Conservation (phyloP, 768 basidiomycete genomes). For the Agrocybe chaxingu region DNA sequence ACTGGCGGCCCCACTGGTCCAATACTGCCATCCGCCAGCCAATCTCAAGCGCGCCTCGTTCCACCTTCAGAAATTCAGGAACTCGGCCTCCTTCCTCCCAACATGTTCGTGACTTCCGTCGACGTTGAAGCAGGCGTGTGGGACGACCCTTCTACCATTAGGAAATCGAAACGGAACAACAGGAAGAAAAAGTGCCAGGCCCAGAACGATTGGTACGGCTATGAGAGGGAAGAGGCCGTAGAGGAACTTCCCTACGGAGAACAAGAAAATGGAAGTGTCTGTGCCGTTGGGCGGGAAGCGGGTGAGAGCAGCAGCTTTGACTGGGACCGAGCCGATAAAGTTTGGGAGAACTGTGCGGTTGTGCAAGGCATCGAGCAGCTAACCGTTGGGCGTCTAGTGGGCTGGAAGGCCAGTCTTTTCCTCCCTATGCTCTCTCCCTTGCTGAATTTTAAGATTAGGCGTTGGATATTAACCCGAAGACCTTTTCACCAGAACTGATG, state of each 20-base stretch:
- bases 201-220: slow-evolving; percentile 4
- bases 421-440: not conserved
- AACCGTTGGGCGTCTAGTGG: slow-evolving; percentile 30
- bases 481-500: slow-evolving; percentile 58
- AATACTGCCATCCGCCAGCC: not conserved
- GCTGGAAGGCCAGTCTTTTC: slow-evolving; percentile 44
- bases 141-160: slow-evolving; percentile 10
- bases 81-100: slow-evolving; percentile 46
- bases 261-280: slow-evolving; percentile 13
- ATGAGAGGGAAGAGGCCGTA: slow-evolving; percentile 12
- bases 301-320: slow-evolving; percentile 25
- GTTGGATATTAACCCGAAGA: slow-evolving; percentile 55
- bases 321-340: slow-evolving; percentile 30
- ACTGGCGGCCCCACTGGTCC: not conserved
- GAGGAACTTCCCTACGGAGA: slow-evolving; percentile 17
- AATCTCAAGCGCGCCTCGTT: slow-evolving; percentile 33
- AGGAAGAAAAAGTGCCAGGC: slow-evolving; percentile 29
- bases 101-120: slow-evolving; percentile 69
- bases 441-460: slow-evolving; percentile 30
- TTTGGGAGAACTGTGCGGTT: slow-evolving; percentile 24
- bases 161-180: slow-evolving; percentile 21
- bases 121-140: slow-evolving; percentile 59
- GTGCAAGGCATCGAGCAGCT: slow-evolving; percentile 25
- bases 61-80: slow-evolving; percentile 64
- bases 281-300: not conserved